Evolutionary conservation across 805 yeast genomes (phyloP), one percentile per base, ranked within the genome.

Genomic region (Kockiozyma suomiensis): DNA sequence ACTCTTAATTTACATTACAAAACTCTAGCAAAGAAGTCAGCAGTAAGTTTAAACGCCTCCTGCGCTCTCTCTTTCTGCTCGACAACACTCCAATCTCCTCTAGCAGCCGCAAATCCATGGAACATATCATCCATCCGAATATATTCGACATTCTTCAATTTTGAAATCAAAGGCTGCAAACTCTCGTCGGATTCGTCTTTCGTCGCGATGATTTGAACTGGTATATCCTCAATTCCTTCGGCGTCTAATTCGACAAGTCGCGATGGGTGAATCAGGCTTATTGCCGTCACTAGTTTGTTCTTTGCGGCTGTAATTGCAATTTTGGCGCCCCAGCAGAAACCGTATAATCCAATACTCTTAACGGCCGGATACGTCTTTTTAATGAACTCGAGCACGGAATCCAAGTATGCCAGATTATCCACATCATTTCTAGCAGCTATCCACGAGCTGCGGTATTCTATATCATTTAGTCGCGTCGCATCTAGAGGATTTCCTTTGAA

Each of bases 241-340:
- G 61, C 59, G 40, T 65, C 68, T 8, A 32, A 50, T 8, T 53
- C 60, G 25, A 21, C 61, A 15, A 62, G 50, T 13, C 56, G 48
- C 10, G 66, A 59, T 6, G 68, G 66, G 26, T 65, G 68, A 28
- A 57, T 49, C 40, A 63, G 21, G 30, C 59, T 59, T 40, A 56
- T 51, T 19, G 63, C 60, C 10, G 23, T 32, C 37, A 64, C 61
- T 8, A 58, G 25, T 13, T 48, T 30, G 25, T 33, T 28, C 37
- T 43, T 33, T 2, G 66, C 62, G 12, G 54, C 41, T 19, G 54
- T 15, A 19, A 59, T 50, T 8, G 65, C 26, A 19, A 62, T n/a
- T 47, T 64, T 64, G 4, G 60, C 66, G 17, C 67, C 67, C 67
- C 67, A 64, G 58, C 67, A 64, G 23, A 58, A 51, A 6, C 67